Base-by-base conservation (phyloP, 2,329 filamentous ascomycete species). In the Aspergillus amoenus region DNA sequence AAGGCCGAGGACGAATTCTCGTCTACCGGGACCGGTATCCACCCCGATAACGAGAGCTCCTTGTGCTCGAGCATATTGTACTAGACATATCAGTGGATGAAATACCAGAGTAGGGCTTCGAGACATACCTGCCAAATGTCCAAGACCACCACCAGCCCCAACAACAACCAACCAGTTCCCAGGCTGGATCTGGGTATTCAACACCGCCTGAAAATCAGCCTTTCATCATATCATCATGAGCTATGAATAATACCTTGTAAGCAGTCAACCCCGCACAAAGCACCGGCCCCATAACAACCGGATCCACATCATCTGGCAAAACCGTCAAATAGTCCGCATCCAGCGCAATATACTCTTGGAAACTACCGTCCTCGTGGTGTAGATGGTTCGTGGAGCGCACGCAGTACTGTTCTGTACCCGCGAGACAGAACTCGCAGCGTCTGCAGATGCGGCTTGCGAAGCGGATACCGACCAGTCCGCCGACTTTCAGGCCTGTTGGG, bases 331-430 rank as follows among this genome's bases (percentile, higher is more conserved):
- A 76, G 41, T 76, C 74, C 37, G 75, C 75, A 64, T 79, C 76
- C 12, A 79, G 66, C 4, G 70, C 71, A 55, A 78, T 74, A 56
- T 76, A 79, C 65, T 79, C 66, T 59, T 78, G 76, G 48, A 79
- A 79, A 46, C 74, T 74, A 0, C 78, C 78, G 56, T 79, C 77
- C 51, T 79, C 76, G 55, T 79, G 76, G 59, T 78, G 76, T 41
- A 79, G 63, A 64, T 79, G 77, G 42, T 79, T 79, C 7, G 74
- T 78, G 27, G 73, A 69, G 30, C 73, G 72, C 27, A 68, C 57
- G 43, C 77, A 79, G 58, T 78, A 72, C 65, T 76, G 74, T 55
- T 76, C 77, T 40, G 58, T 69, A 3, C 72, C 74, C 0, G 72
- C 71, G n/a, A 75, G 67, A 59, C 77, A 78, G 55, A 74, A 78